Conservation (phyloP, 139 green algal species). For the Limnomonas spitsbergensis region DNA sequence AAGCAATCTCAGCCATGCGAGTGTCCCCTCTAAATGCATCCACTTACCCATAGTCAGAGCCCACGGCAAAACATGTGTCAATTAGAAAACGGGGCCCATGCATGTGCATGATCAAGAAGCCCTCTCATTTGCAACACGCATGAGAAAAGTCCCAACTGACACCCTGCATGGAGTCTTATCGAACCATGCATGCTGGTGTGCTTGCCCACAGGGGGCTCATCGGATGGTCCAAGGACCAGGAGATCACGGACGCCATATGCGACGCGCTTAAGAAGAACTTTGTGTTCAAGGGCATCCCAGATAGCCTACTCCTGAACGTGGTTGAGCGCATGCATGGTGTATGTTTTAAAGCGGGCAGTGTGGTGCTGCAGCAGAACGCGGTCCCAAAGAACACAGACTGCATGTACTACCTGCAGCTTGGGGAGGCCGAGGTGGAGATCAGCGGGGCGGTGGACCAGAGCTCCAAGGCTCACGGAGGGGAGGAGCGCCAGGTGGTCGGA, state of each 20-base stretch:
- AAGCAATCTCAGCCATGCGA: no score
- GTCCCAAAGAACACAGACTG: conserved; percentile 59
- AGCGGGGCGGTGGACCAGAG: conserved; percentile 32
- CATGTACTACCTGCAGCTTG: conserved; percentile 68
- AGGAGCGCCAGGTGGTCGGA: conserved; percentile 48
- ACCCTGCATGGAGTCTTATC: not conserved
- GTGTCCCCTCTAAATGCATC: no score
- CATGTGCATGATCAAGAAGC: no score
- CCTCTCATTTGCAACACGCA: no score
- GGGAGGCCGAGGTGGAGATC: conserved; percentile 69
- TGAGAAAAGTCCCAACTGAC: not conserved
- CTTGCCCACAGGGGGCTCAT: not conserved
- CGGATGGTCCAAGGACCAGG: conserved; percentile 41
- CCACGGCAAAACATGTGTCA: no score
- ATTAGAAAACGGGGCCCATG: no score
- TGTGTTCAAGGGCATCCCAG: conserved; percentile 51
- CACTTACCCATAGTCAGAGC: no score
- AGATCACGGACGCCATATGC: conserved; percentile 47
- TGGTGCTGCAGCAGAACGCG: conserved; percentile 69
- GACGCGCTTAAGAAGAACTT: conserved; percentile 56
- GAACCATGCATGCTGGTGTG: no score
- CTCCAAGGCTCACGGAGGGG: conserved; percentile 19
- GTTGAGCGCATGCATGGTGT: conserved; percentile 59
- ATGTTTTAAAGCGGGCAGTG: conserved; percentile 45
- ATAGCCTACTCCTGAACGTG: conserved; percentile 23